phyloP scores from a whole-genome alignment of 2,329 filamentous ascomycete species.

The Neoarthrinium moseri region DNA sequence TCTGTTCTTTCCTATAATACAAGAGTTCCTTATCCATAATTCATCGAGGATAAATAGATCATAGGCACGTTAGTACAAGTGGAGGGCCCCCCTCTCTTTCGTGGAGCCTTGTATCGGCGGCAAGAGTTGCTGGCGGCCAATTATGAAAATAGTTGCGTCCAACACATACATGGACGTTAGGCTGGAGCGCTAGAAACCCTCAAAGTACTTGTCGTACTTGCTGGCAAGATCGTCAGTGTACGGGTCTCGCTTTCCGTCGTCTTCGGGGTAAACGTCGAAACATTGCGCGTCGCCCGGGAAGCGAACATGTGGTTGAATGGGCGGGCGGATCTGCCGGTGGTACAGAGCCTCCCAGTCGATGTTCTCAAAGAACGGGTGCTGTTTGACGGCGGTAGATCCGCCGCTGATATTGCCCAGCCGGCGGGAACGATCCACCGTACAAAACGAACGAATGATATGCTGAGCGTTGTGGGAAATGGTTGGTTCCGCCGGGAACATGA shows the following conservation, averaged over 20 bases:
- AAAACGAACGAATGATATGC: slow-evolving; percentile 73
- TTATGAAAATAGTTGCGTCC: no score
- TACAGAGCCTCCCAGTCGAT: slow-evolving; percentile 75
- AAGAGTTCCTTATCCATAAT: no score
- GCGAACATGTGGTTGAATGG: slow-evolving; percentile 73
- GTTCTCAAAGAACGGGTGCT: slow-evolving; percentile 71
- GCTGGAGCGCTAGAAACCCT: slow-evolving; percentile 56
- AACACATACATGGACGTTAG: background rate
- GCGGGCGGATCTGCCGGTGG: slow-evolving; percentile 61
- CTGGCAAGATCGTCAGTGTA: slow-evolving; percentile 69
- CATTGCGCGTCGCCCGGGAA: slow-evolving; percentile 75
- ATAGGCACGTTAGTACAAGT: background rate
- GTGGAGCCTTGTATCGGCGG: no score
- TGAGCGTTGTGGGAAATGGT: slow-evolving; percentile 66
- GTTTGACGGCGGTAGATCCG: slow-evolving; percentile 69
- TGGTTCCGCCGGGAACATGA: slow-evolving; percentile 70
- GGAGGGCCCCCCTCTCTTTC: no score
- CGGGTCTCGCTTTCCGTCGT: slow-evolving; percentile 61
- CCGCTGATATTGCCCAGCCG: slow-evolving; percentile 77
- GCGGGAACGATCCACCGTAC: slow-evolving; percentile 75
- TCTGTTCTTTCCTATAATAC: no score
- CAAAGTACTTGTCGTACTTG: slow-evolving; percentile 70
- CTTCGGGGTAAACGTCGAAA: slow-evolving; percentile 81
- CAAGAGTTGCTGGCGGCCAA: no score
- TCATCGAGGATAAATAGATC: no score